Evolutionary conservation across 2,329 filamentous ascomycete genomes (phyloP), one percentile per base, ranked within the genome.

Genomic region (Fusarium pseudocircinatum): DNA sequence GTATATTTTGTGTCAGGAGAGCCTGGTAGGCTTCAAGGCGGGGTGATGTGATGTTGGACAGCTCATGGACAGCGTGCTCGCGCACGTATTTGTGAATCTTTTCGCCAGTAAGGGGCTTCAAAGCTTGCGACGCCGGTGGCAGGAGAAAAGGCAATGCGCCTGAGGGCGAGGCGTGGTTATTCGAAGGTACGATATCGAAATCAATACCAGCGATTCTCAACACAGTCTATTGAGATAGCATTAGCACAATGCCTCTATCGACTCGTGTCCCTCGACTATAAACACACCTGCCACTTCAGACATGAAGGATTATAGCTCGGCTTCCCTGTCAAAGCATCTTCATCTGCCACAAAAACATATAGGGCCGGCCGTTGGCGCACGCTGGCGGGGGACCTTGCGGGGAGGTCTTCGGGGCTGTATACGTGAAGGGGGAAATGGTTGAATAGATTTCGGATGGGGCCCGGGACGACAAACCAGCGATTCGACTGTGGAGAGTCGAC

Each of bases 281-380:
- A 54, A 61, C 90, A 75, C 78, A 96, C 94, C 93, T 98, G 96
- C 95, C 95, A 98, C 85, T 96, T 97, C 79, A 98, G 86, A 85
- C 96, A 99, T 66, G 91, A 90, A 16, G 96, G 96, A 81, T 98
- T 98, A 84, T 93, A 97, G 73, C 94, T 97, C 32, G 95, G 93
- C 36, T 85, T 83, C 9, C 90, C 91, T 43, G 79, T 79, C 63
- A 82, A 81, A 39, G 91, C 92, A 77, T 90, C 92, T n/a, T 87
- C 84, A 3, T 89, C 84, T 20, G 87, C 89, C 68, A 90, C 88
- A 82, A 98, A 98, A 63, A 97, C 86, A 81, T 95, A 95, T 14
- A 99, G 85, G 15, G 89, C 87, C 70, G 88, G 86, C 11, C 85
- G 80, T 26, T 80, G 60, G 83, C 79, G 58, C 78, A 84, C 37